Percentiles rank a stretch among this genome's conserved stretches.
phyloP scores from a whole-genome alignment of 2,329 filamentous ascomycete species.

The Aspergillus sp. region DNA sequence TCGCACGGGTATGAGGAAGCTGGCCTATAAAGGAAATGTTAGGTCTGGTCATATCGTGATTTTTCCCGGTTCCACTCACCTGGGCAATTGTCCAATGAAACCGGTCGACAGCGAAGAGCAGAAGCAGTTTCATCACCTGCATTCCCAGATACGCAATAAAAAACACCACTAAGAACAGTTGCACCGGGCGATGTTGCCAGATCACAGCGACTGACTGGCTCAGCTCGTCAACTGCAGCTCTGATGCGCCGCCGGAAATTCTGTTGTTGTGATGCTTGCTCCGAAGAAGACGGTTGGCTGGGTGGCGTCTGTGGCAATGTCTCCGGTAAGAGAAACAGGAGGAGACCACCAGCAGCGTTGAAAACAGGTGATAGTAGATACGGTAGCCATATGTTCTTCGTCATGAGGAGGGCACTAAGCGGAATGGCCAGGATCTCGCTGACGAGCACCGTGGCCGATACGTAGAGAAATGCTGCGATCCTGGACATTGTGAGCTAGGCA shows the following conservation, averaged over 20 bases:
- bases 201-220: neutral
- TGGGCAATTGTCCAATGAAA: neutral
- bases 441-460: conserved; percentile 20
- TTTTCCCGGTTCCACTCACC: neutral
- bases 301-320: conserved; percentile 15
- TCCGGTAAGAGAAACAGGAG: conserved; percentile 23
- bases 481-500: conserved; percentile 4
- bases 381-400: conserved; percentile 26
- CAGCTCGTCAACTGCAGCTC: neutral
- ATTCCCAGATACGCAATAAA: neutral
- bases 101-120: neutral
- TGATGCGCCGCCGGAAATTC: neutral
- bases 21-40: neutral
- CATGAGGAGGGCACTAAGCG: conserved; percentile 33
- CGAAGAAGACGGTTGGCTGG: neutral
- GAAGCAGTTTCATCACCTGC: neutral
- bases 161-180: neutral
- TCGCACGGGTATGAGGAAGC: neutral
- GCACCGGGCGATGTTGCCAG: neutral
- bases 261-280: neutral
- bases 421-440: conserved; percentile 29
- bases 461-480: conserved; percentile 26
- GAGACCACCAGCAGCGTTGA: neutral
- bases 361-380: conserved; percentile 12
- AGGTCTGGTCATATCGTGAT: neutral